A percentile compares a stretch with the other conserved stretches of the same genome.
Evolutionary conservation across 2,329 filamentous ascomycete species (phyloP).

Genomic region (Bipolaris sorokiniana): DNA sequence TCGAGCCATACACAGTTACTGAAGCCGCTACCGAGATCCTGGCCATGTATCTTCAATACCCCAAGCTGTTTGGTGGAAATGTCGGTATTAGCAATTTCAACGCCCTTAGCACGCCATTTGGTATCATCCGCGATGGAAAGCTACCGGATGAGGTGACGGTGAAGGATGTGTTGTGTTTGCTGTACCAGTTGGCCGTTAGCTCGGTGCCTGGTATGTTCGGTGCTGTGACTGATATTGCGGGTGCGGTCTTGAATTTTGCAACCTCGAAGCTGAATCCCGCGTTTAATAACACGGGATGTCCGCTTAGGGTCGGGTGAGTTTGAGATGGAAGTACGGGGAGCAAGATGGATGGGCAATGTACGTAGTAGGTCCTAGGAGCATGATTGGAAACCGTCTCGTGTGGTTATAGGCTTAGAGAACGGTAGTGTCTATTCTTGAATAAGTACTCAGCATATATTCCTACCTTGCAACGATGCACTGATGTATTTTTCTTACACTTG

Average conservation of each 20-base stretch:
- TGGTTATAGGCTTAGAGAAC: neutral
- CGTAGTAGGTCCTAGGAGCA: neutral
- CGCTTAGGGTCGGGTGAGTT: conserved; percentile 9
- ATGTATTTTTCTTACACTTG: no score
- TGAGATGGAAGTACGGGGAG: neutral
- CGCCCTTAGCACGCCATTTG: conserved; percentile 44
- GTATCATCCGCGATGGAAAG: conserved; percentile 50
- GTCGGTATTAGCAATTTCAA: conserved; percentile 50
- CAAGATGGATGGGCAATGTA: neutral
- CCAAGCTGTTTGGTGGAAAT: conserved; percentile 54
- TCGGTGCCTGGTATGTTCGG: conserved; percentile 43
- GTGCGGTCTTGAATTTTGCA: conserved; percentile 21
- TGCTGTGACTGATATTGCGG: conserved; percentile 17
- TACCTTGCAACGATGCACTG: neutral
- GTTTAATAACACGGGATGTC: conserved; percentile 52
- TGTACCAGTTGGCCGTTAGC: conserved; percentile 53
- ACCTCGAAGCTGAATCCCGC: conserved; percentile 29
- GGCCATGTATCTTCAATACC: conserved; percentile 50
- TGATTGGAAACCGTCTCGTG: neutral
- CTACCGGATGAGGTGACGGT: conserved; percentile 35
- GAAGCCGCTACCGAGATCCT: conserved; percentile 51
- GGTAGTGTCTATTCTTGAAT: neutral
- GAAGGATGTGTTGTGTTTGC: conserved; percentile 46
- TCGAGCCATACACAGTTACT: conserved; percentile 41
- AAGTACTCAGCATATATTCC: neutral